Evolutionary conservation across 257 asterid genomes (phyloP).

Genomic region (Lantana camara): DNA sequence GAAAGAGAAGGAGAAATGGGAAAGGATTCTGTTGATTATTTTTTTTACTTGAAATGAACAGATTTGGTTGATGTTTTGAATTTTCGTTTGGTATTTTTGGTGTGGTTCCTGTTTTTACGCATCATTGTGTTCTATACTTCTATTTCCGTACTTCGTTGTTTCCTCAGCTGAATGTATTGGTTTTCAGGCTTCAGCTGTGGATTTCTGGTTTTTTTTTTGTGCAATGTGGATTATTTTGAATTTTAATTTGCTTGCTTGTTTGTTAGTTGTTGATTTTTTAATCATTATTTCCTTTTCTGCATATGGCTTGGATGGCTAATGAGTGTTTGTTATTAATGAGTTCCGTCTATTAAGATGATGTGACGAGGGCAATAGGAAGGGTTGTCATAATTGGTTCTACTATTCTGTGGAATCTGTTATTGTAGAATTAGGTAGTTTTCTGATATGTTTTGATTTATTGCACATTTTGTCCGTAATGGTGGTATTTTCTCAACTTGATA

Average conservation of each 20-base stretch:
- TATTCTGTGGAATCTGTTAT: slow-evolving; percentile 27
- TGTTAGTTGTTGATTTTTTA: slow-evolving; percentile 13
- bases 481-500: background rate
- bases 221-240: slow-evolving; percentile 23
- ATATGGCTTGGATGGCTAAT: slow-evolving; percentile 25
- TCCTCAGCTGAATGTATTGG: background rate
- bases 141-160: background rate
- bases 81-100: slow-evolving; percentile 8
- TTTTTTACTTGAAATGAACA: no score
- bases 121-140: background rate
- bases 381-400: slow-evolving; percentile 26
- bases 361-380: slow-evolving; percentile 21
- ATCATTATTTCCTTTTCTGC: background rate
- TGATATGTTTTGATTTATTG: slow-evolving; percentile 18
- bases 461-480: slow-evolving; percentile 21
- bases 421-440: background rate
- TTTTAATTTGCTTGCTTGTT: background rate
- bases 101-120: background rate
- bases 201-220: slow-evolving; percentile 1
- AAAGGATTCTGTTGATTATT: no score
- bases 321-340: slow-evolving; percentile 28
- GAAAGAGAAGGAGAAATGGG: background rate
- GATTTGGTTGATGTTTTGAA: slow-evolving; percentile 14
- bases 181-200: slow-evolving; percentile 14
- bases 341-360: slow-evolving; percentile 25